Conservation (phyloP, 2,329 filamentous ascomycete species). For the Penicillium glabrum region DNA sequence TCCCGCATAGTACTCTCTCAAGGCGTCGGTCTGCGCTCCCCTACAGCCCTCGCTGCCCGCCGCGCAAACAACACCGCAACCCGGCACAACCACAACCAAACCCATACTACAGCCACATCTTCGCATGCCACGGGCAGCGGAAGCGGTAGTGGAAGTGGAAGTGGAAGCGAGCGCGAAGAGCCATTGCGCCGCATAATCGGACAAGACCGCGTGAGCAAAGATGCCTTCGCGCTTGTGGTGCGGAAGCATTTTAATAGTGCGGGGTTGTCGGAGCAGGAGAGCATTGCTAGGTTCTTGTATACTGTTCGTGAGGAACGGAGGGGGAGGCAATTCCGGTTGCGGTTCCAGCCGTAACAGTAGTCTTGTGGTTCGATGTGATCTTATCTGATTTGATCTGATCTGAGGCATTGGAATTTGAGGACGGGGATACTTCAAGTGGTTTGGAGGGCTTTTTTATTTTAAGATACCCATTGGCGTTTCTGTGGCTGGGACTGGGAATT, state of each 20-base stretch:
- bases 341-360: slow-evolving; percentile 40
- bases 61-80: slow-evolving; percentile 21
- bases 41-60: slow-evolving; percentile 44
- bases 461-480: slow-evolving; percentile 16
- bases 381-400: neutral
- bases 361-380: neutral
- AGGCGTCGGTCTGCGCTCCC: slow-evolving; percentile 46
- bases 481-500: neutral
- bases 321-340: slow-evolving; percentile 41
- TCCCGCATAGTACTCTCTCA: slow-evolving; percentile 49
- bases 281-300: slow-evolving; percentile 49
- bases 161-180: slow-evolving; percentile 3
- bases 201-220: slow-evolving; percentile 43
- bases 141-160: neutral
- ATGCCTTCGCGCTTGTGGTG: slow-evolving; percentile 43
- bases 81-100: slow-evolving; percentile 11
- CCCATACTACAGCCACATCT: slow-evolving; percentile 8
- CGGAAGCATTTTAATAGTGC: slow-evolving; percentile 51
- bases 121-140: neutral
- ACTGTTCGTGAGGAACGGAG: slow-evolving; percentile 48
- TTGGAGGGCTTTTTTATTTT: slow-evolving; percentile 4
- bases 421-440: no score
- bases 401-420: neutral
- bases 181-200: slow-evolving; percentile 30
- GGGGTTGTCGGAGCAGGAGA: slow-evolving; percentile 47